These are phyloP conservation scores for Kodamaea restingae DNA, from an alignment of 805 yeast genomes.

Conservation along the genomic window DNA sequence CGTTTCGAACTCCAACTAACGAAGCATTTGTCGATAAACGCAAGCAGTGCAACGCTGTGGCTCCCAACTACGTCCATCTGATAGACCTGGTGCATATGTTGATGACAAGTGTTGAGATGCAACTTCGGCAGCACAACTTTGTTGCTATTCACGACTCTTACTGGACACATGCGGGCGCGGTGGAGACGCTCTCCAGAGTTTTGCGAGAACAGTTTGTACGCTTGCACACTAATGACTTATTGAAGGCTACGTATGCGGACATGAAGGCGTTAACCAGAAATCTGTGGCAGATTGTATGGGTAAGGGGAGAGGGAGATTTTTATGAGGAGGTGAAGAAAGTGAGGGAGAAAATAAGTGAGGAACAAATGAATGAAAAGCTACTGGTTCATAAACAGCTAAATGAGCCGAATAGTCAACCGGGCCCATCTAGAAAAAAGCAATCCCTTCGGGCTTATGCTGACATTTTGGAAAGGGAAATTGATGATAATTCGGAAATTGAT, in stretches of 20 bases:
- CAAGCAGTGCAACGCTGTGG: slow-evolving; percentile 35
- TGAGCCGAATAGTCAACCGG: too few species aligned
- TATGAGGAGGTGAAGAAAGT: slow-evolving; percentile 7
- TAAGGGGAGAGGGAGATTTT: slow-evolving; percentile 14
- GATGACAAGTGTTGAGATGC: slow-evolving; percentile 30
- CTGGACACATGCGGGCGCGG: slow-evolving; percentile 39
- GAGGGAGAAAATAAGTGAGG: too few species aligned
- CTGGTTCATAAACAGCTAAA: too few species aligned
- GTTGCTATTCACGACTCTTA: slow-evolving; percentile 42
- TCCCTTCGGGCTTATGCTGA: slow-evolving; percentile 1
- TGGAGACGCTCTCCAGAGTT: slow-evolving; percentile 20
- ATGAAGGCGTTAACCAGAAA: slow-evolving; percentile 19
- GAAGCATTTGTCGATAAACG: slow-evolving; percentile 23
- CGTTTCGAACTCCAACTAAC: slow-evolving; percentile 16
- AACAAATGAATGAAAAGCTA: too few species aligned
- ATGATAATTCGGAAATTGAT: neutral
- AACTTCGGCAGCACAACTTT: slow-evolving; percentile 21
- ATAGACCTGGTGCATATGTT: slow-evolving; percentile 38
- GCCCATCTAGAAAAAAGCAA: too few species aligned
- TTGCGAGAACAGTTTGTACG: slow-evolving; percentile 35
- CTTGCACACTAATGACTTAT: slow-evolving; percentile 25
- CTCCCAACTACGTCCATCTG: slow-evolving; percentile 44
- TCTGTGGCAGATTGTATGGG: slow-evolving; percentile 34
- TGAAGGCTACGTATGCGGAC: slow-evolving; percentile 17
- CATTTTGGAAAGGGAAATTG: slow-evolving; percentile 1